phyloP scores from a whole-genome alignment of 2,329 filamentous ascomycete species.

The Trichoderma atrobrunneum region DNA sequence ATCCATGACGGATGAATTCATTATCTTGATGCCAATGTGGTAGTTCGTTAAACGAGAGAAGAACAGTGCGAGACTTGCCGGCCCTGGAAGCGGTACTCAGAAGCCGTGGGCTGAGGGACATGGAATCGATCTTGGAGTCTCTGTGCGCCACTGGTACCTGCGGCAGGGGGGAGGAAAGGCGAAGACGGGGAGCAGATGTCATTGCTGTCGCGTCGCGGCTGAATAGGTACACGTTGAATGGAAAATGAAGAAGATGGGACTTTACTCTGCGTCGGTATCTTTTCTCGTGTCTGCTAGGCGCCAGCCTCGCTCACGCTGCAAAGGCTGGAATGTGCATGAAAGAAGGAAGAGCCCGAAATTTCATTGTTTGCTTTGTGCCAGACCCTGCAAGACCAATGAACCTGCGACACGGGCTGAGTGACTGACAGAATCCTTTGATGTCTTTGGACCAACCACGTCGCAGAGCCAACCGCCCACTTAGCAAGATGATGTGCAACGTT shows the following conservation, averaged over 20 bases:
- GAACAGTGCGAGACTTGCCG: neutral
- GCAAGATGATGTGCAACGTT: neutral
- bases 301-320: neutral
- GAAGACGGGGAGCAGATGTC: conserved; percentile 11
- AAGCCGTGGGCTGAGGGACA: neutral
- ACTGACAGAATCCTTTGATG: neutral
- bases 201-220: neutral
- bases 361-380: neutral
- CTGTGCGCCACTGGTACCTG: neutral
- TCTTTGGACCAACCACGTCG: neutral
- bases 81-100: neutral
- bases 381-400: neutral
- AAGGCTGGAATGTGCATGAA: neutral
- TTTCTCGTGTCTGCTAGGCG: neutral
- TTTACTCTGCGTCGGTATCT: neutral
- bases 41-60: neutral
- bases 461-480: neutral
- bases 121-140: neutral
- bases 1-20: conserved; percentile 12
- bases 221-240: neutral
- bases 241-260: neutral
- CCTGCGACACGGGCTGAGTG: neutral
- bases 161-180: neutral
- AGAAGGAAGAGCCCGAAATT: neutral
- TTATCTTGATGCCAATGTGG: conserved; percentile 12